Evolutionary conservation across 805 yeast species (phyloP).

Genomic region (Candida nitratophila): DNA sequence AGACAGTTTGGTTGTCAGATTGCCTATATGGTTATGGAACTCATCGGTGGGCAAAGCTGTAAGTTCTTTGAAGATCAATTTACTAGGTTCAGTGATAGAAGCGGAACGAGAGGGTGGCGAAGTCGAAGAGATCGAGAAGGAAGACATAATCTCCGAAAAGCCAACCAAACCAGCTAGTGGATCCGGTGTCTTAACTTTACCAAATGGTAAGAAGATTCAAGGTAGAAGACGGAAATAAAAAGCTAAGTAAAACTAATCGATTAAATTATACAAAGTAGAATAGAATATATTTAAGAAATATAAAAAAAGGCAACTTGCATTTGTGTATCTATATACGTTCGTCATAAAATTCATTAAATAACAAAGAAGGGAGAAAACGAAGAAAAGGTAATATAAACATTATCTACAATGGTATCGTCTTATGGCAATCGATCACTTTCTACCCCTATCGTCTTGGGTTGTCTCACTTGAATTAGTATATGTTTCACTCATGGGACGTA

Average conservation of each 20-base stretch:
- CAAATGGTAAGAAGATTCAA: slow-evolving; percentile 53
- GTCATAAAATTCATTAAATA: neutral
- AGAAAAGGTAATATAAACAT: no score
- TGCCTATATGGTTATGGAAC: slow-evolving; percentile 41
- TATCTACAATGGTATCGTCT: no score
- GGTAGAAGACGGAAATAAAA: slow-evolving; percentile 4
- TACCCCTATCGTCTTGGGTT: slow-evolving; percentile 5
- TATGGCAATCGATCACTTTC: no score
- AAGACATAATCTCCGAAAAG: neutral
- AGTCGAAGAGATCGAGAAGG: neutral
- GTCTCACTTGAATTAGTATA: neutral
- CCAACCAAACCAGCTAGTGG: neutral
- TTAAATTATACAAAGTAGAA: no score
- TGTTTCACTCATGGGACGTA: slow-evolving; percentile 29
- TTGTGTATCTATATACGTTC: no score
- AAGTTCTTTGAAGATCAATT: neutral
- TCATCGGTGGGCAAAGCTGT: slow-evolving; percentile 27
- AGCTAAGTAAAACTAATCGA: no score
- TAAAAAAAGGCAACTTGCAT: no score
- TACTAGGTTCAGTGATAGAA: neutral
- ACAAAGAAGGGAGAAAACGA: neutral
- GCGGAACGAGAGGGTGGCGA: neutral
- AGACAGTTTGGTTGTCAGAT: slow-evolving; percentile 38
- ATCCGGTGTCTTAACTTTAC: slow-evolving; percentile 28
- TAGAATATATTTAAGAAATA: no score